Conservation (phyloP, 1,139 yeast species). For the Candida sp. region DNA sequence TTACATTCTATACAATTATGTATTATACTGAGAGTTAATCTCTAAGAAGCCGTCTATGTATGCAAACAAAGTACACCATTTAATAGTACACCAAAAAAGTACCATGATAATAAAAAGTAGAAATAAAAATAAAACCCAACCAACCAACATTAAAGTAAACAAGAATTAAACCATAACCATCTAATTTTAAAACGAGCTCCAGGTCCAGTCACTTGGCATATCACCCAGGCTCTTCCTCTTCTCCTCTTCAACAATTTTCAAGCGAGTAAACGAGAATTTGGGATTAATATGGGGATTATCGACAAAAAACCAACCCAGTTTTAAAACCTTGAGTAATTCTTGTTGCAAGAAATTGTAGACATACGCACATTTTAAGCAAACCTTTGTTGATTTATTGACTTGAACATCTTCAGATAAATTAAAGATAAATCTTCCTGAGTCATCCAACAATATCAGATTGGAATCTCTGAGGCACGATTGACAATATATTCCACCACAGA, state of each 20-base stretch:
- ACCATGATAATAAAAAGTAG: not conserved
- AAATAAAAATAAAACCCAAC: not conserved
- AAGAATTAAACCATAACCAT: slow-evolving; percentile 30
- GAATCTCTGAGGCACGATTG: slow-evolving; percentile 27
- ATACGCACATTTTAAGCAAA: slow-evolving; percentile 1
- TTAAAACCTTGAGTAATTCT: not conserved
- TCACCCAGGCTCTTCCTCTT: slow-evolving; percentile 10
- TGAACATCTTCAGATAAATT: not conserved
- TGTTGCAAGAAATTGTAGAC: slow-evolving; percentile 1
- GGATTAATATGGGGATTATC: slow-evolving; percentile 2
- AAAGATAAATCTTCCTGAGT: not conserved
- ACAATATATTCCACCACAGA: slow-evolving; percentile 41
- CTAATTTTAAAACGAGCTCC: slow-evolving; percentile 39
- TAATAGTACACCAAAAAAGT: not conserved
- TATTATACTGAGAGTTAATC: not conserved
- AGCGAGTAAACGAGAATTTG: not conserved
- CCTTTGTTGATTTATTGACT: not conserved
- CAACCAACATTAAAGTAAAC: not conserved
- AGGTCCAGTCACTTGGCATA: slow-evolving; percentile 41
- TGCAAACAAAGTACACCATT: not conserved
- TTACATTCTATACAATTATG: not conserved
- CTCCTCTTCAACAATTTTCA: slow-evolving; percentile 2
- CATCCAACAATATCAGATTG: slow-evolving; percentile 2
- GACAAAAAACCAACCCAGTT: slow-evolving; percentile 1
- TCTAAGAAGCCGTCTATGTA: not conserved